Conservation (phyloP, 305 asterid genomes). For the Fraxinus angustifolia region DNA sequence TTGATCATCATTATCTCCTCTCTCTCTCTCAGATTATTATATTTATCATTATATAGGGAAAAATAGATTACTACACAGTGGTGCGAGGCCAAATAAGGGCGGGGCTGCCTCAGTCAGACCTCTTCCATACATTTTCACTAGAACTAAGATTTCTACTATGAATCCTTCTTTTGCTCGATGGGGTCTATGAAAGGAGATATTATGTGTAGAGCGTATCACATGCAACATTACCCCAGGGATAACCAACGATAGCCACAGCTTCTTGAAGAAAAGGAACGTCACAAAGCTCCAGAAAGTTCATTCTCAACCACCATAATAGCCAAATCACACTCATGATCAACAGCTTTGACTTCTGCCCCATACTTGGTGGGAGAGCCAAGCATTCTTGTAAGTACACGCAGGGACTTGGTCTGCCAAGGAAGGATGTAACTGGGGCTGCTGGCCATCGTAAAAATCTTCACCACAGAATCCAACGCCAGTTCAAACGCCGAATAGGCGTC, state of each 20-base stretch:
- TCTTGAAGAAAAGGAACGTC: conserved; percentile 91
- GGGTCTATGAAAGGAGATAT: background rate
- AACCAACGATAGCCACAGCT: conserved; percentile 96
- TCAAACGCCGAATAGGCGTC: conserved; percentile 72
- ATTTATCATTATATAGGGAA: background rate
- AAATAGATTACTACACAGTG: background rate
- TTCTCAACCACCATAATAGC: conserved; percentile 83
- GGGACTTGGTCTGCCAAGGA: conserved; percentile 94
- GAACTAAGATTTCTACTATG: background rate
- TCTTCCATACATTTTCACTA: background rate
- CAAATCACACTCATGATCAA: conserved; percentile 94
- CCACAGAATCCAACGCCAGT: conserved; percentile 85
- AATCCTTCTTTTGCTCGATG: background rate
- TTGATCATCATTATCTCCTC: background rate
- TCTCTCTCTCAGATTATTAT: background rate
- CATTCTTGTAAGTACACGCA: conserved; percentile 90
- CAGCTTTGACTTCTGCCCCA: conserved; percentile 77
- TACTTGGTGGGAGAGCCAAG: conserved; percentile 91
- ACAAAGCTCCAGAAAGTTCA: conserved; percentile 74
- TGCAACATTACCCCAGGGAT: conserved; percentile 29
- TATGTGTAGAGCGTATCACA: conserved; percentile 40
- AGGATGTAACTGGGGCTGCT: conserved; percentile 68
- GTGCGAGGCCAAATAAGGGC: background rate
- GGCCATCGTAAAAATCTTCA: conserved; percentile 82
- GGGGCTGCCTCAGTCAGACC: background rate